Conservation (phyloP, 352 stramenopile species). For the Phytophthora pini region DNA sequence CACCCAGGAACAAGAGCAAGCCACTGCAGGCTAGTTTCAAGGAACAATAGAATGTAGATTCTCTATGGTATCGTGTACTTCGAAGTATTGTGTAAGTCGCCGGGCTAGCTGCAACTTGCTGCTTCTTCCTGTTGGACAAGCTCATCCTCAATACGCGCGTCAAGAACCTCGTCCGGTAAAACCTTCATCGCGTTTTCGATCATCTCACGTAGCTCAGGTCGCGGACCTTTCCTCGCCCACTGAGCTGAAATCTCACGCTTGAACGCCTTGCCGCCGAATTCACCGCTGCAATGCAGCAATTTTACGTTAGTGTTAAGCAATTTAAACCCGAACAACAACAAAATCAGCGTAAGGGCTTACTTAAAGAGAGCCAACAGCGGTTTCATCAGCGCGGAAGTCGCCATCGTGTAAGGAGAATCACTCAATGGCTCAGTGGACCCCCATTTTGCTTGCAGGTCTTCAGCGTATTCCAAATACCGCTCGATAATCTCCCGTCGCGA, state of each 20-base stretch:
- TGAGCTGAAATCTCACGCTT: slow-evolving; percentile 78
- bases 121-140: slow-evolving; percentile 32
- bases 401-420: slow-evolving; percentile 73
- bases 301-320: not conserved
- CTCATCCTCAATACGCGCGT: slow-evolving; percentile 73
- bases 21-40: slow-evolving; percentile 5
- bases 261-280: slow-evolving; percentile 81
- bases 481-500: slow-evolving; percentile 87
- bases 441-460: slow-evolving; percentile 80
- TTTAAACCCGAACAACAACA: not conserved
- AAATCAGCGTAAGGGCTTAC: slow-evolving; percentile 37
- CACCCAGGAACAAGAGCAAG: slow-evolving; percentile 25
- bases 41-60: slow-evolving; percentile 16
- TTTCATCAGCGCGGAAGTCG: slow-evolving; percentile 82
- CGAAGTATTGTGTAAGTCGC: not conserved
- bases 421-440: slow-evolving; percentile 52
- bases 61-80: slow-evolving; percentile 30
- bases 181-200: slow-evolving; percentile 76
- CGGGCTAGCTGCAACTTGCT: slow-evolving; percentile 24
- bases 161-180: slow-evolving; percentile 74
- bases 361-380: slow-evolving; percentile 81
- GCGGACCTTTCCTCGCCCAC: slow-evolving; percentile 69
- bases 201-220: slow-evolving; percentile 73
- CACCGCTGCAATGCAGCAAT: slow-evolving; percentile 50
- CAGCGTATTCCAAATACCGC: slow-evolving; percentile 88